Evolutionary conservation across 805 yeast species (phyloP), one percentile per base, ranked within the genome.

Genomic region (Myxozyma melibiosi): DNA sequence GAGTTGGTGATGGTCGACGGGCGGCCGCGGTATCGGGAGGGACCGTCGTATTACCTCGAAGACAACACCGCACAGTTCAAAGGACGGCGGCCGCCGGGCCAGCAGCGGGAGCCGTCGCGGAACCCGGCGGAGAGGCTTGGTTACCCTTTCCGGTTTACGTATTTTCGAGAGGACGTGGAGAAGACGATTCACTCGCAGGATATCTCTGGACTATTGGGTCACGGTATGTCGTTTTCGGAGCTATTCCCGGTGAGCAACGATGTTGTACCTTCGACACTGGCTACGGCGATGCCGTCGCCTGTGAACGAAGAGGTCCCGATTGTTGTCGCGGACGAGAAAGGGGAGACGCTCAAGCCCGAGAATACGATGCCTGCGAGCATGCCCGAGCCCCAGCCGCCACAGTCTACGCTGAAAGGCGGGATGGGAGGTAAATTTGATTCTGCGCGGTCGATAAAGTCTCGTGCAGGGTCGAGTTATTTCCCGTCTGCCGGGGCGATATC

Each of bases 141-240:
- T 13, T 53, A 53, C 25, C 55, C 61, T 24, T 53, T 48, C 69
- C 77, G 98, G 62, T 92, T 88, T 74, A 90, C 98, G 0, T 92
- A 92, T 68, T 92, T 94, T 72, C 79, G 98, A 63, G 96, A 90
- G 62, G 90, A 86, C 54, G 76, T 84, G 18, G 96, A 90, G 56
- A 94, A 87, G 66, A 92, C 97, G 0, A 78, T 89, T 27, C 97
- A 91, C 73, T 86, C 96, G 1, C 84, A 94, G 2, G 96, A 89
- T 67, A 79, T 92, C 34, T 86, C 94, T 1, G 75, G 94, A 50
- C 81, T 88, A 1, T 70, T 69, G 8, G 75, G 74, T 16, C 83
- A 84, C 2, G 86, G 84, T 1, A 81, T 82, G 63, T 76, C 85
- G 2, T 82, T 88, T 65, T 77, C 83, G 57, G 82, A 84, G 16